Evolutionary conservation across 257 asterid genomes (phyloP), one percentile per base, ranked within the genome.

Genomic region (Solanum megistacrolobum): DNA sequence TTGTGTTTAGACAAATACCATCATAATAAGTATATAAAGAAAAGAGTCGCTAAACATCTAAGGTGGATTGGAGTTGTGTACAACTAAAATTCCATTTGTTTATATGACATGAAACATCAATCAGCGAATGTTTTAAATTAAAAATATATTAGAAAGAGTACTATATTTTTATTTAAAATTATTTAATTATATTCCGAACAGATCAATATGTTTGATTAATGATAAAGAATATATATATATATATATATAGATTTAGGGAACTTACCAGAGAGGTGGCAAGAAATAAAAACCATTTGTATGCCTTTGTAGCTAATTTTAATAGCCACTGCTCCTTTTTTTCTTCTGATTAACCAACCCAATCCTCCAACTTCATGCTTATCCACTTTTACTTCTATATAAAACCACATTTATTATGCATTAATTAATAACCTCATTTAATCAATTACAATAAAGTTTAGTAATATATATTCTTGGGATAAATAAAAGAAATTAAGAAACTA

Each of bases 191-290:
- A 7, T 58, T 58, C 1, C 10, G 12, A 58, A 58, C 12, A 58
- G 4, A 2, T 52, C 4, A 52, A 6, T 52, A 6, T 0, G 9
- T 55, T 55, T 55, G 65, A 55, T 20, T 18, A 18, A 55, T 6
- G n/a, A 58, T 3, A 3, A 58, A 65, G 18, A 25, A 2, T 11
- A 29, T 29, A 29, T 29, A 29, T 29, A 29, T 29, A 29, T 29
- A 4, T 66, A 18, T 82, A n/a, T 3, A n/a, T 3, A 32, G 31
- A 9, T 23, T 18, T 21, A 65, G 72, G 18, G 39, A 9, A 86
- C 69, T 83, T 89, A 94, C 98, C 98, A 38, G 98, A 93, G 21
- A 95, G 96, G 90, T 95, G 98, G 87, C 96, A 94, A 83, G 96
- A 93, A 84, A 95, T 90, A 91, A 95, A 93, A 58, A 89, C 88